A percentile compares a stretch with the other conserved stretches of the same genome.
Conservation (phyloP, 495 filamentous ascomycete genomes). For the Xylaria telfairii region DNA sequence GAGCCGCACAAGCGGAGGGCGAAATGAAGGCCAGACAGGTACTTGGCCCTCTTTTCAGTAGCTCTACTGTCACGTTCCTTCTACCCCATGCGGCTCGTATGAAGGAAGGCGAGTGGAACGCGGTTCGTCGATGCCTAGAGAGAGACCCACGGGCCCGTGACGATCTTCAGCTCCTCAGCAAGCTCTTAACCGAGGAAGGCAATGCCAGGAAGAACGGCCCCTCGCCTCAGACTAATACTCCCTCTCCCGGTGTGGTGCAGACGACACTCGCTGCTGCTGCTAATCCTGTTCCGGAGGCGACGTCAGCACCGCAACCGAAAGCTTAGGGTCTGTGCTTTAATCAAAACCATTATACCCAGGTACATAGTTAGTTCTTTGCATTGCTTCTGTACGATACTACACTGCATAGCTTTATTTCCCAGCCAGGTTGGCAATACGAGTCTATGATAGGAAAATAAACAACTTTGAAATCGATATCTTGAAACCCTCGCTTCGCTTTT, state of each 20-base stretch:
- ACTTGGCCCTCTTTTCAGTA: slow-evolving; percentile 62
- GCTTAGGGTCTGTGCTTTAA: neutral
- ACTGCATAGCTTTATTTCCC: neutral
- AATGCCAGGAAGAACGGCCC: slow-evolving; percentile 36
- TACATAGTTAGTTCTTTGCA: slow-evolving; percentile 4
- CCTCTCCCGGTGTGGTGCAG: slow-evolving; percentile 34
- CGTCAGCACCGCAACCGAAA: slow-evolving; percentile 28
- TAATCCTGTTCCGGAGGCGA: slow-evolving; percentile 24
- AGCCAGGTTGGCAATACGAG: neutral
- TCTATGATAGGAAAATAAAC: slow-evolving; percentile 3
- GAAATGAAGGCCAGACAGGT: slow-evolving; percentile 61
- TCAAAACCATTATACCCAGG: slow-evolving; percentile 5
- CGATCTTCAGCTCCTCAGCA: slow-evolving; percentile 56
- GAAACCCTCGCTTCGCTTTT: too few species aligned
- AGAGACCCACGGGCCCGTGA: slow-evolving; percentile 55
- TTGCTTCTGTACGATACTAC: slow-evolving; percentile 1
- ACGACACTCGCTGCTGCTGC: slow-evolving; percentile 37
- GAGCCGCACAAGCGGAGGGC: slow-evolving; percentile 48
- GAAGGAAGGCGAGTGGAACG: slow-evolving; percentile 65
- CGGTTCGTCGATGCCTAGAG: slow-evolving; percentile 65
- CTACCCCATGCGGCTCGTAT: slow-evolving; percentile 69
- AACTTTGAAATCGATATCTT: neutral
- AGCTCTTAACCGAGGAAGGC: slow-evolving; percentile 50
- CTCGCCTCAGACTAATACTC: slow-evolving; percentile 26
- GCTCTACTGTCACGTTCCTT: slow-evolving; percentile 70